Conservation (phyloP, 2,329 filamentous ascomycete species). For the Paraphaeosphaeria sporulosa region DNA sequence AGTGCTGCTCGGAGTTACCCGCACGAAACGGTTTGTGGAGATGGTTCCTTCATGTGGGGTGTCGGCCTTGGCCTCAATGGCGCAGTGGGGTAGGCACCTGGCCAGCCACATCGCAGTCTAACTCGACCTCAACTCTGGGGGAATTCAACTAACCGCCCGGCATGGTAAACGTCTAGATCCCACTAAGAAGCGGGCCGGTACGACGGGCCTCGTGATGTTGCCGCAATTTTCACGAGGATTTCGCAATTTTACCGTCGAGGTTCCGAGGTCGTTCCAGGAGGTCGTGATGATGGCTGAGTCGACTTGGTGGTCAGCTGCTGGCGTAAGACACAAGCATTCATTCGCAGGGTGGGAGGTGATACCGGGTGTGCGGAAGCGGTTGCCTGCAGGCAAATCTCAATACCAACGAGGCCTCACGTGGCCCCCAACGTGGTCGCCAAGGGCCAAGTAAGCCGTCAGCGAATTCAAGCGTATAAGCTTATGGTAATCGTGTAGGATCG, state of each 20-base stretch:
- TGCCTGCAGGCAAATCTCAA: conserved; percentile 9
- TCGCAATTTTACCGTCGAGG: neutral
- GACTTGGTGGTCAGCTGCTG: conserved; percentile 7
- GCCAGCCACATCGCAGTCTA: conserved; percentile 1
- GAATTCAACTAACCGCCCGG: neutral
- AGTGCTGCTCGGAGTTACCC: neutral
- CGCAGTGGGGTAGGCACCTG: conserved; percentile 6
- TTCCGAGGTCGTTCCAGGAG: neutral
- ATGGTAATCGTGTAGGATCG: neutral
- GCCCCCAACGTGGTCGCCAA: neutral
- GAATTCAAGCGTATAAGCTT: neutral
- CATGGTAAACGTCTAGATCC: neutral
- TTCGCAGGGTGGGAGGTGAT: conserved; percentile 1
- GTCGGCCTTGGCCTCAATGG: conserved; percentile 5
- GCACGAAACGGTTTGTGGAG: neutral
- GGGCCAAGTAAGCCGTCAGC: conserved; percentile 4
- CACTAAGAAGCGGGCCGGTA: conserved; percentile 1
- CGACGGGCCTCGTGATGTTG: conserved; percentile 8
- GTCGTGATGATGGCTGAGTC: conserved; percentile 12
- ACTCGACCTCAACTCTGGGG: conserved; percentile 10
- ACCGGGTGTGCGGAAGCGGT: conserved; percentile 13
- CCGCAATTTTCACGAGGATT: conserved; percentile 1
- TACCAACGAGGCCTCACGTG: neutral
- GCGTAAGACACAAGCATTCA: conserved; percentile 8
- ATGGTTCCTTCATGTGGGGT: conserved; percentile 5